phyloP scores from a whole-genome alignment of 1,284 basidiomycete species.

The Irpex sp. region DNA sequence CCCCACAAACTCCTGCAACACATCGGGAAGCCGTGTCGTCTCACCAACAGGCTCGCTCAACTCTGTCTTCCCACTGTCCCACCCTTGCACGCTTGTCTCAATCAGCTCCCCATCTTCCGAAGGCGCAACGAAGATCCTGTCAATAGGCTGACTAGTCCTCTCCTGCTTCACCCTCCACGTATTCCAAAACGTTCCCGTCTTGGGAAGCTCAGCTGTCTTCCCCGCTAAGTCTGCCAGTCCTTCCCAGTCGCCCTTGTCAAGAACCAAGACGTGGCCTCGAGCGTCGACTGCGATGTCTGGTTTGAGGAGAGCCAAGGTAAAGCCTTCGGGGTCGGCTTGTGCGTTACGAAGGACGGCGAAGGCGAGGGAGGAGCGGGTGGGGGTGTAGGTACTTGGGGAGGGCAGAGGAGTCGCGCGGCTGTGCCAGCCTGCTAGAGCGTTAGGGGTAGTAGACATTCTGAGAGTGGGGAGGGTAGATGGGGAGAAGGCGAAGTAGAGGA shows the following conservation, averaged over 20 bases:
- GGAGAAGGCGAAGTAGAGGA: not conserved
- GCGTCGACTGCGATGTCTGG: constrained; percentile 35
- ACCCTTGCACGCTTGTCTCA: constrained; percentile 41
- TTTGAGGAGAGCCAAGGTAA: constrained; percentile 39
- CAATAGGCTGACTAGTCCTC: constrained; percentile 34
- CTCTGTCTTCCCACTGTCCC: constrained; percentile 27
- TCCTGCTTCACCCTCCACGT: constrained; percentile 33
- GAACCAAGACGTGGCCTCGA: constrained; percentile 29
- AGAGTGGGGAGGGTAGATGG: not conserved
- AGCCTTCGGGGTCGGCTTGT: constrained; percentile 34
- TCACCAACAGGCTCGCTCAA: constrained; percentile 31
- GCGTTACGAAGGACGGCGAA: constrained; percentile 35
- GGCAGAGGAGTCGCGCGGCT: constrained; percentile 28
- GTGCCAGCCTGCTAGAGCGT: constrained; percentile 27
- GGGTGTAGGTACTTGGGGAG: constrained; percentile 27
- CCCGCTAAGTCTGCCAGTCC: constrained; percentile 29
- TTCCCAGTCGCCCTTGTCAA: constrained; percentile 26
- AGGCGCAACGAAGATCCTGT: constrained; percentile 28
- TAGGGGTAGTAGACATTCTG: not conserved
- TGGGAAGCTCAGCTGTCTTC: constrained; percentile 18
- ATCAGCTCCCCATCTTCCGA: constrained; percentile 17
- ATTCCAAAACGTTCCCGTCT: constrained; percentile 35
- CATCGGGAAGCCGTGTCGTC: constrained; percentile 29
- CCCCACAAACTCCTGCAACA: constrained; percentile 34
- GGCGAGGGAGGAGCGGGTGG: constrained; percentile 27